A percentile compares a stretch with the other conserved stretches of the same genome.
These are phyloP conservation scores for Globisporangium solare DNA, from an alignment of 352 stramenopile genomes.

Conservation along the genomic window DNA sequence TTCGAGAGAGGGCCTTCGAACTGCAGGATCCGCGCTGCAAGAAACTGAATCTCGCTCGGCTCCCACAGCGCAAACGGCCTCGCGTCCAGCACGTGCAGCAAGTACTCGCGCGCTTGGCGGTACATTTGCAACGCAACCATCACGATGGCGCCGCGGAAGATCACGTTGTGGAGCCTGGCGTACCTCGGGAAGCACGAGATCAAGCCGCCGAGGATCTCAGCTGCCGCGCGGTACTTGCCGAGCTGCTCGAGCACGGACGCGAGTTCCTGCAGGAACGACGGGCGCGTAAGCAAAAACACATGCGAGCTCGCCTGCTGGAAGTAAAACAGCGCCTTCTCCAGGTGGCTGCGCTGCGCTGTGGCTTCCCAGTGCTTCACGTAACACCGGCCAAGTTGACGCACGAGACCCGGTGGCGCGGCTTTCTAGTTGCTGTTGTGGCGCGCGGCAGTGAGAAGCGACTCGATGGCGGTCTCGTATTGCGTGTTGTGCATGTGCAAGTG, in stretches of 20 bases:
- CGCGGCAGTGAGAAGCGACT: slow-evolving; percentile 24
- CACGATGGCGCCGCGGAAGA: slow-evolving; percentile 63
- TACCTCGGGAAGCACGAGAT: slow-evolving; percentile 63
- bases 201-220: slow-evolving; percentile 48
- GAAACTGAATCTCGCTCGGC: slow-evolving; percentile 47
- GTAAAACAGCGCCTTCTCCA: slow-evolving; percentile 43
- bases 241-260: slow-evolving; percentile 40
- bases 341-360: slow-evolving; percentile 21
- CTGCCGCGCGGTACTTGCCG: slow-evolving; percentile 36
- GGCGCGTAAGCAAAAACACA: slow-evolving; percentile 40
- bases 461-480: slow-evolving; percentile 31
- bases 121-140: slow-evolving; percentile 58
- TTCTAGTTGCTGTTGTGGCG: slow-evolving; percentile 20
- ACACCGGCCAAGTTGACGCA: slow-evolving; percentile 42
- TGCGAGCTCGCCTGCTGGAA: slow-evolving; percentile 43
- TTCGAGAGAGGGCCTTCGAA: slow-evolving; percentile 35
- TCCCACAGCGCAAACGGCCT: slow-evolving; percentile 39
- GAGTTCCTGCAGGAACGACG: slow-evolving; percentile 58
- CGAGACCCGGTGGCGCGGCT: slow-evolving; percentile 17
- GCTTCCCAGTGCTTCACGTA: slow-evolving; percentile 34
- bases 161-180: slow-evolving; percentile 36
- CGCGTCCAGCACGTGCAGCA: slow-evolving; percentile 55
- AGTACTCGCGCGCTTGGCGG: slow-evolving; percentile 61
- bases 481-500: slow-evolving; percentile 38
- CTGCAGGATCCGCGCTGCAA: slow-evolving; percentile 55